A percentile compares a stretch with the other conserved stretches of the same genome.
Evolutionary conservation across 345 rosid species (phyloP).

Genomic region (Aegle marmelos): DNA sequence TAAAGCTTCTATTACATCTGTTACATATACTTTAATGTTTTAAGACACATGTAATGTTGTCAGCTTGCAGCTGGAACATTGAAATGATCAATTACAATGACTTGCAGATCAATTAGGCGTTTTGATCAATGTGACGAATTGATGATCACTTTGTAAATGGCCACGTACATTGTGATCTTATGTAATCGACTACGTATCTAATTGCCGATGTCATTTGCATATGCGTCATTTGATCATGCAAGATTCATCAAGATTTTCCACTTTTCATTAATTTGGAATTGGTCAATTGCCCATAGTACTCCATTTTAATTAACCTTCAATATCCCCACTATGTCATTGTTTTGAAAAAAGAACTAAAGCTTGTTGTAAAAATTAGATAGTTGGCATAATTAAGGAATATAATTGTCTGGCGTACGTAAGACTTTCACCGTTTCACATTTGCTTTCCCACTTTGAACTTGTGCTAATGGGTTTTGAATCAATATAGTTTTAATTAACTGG

Average conservation of each 20-base stretch:
- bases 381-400: background rate
- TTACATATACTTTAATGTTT: background rate
- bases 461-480: background rate
- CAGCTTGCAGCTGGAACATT: background rate
- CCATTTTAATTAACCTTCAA: background rate
- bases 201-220: conserved; percentile 28
- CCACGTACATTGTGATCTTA: background rate
- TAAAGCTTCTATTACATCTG: background rate
- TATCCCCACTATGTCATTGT: background rate
- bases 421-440: background rate
- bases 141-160: background rate
- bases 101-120: background rate
- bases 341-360: background rate
- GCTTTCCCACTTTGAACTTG: background rate
- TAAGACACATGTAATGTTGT: background rate
- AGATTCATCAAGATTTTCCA: conserved; percentile 23
- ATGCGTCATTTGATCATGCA: conserved; percentile 17
- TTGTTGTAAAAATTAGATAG: background rate
- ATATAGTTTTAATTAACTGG: too few relatives aligned
- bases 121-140: background rate
- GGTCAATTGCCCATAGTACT: too few relatives aligned
- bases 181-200: background rate
- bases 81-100: background rate
- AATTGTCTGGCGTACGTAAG: background rate
- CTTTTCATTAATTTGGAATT: too few relatives aligned